Evolutionary conservation across 108 stramenopile species (phyloP).

Genomic region (Chaetoceros muelleri): DNA sequence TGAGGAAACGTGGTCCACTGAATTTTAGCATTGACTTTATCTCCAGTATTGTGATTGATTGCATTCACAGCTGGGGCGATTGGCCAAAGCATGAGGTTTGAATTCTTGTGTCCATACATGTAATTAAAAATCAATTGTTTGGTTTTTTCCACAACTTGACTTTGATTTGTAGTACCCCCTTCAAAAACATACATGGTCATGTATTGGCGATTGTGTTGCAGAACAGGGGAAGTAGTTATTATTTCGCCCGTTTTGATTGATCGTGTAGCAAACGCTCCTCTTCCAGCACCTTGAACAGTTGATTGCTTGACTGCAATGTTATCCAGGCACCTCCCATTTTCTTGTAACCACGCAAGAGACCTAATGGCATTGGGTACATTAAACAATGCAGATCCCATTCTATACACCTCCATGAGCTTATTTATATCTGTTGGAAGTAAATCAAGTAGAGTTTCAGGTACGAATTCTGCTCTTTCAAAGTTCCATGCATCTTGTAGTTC

Average conservation of each 20-base stretch:
- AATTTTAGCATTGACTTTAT: conserved; percentile 47
- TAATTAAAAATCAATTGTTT: conserved; percentile 72
- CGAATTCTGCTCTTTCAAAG: neutral
- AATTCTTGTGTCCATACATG: conserved; percentile 66
- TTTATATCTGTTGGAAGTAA: neutral
- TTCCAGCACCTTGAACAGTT: conserved; percentile 53
- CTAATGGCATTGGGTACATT: neutral
- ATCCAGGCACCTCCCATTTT: conserved; percentile 36
- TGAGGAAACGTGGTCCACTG: conserved; percentile 52
- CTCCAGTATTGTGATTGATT: conserved; percentile 63
- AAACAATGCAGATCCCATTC: neutral
- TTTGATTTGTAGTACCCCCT: neutral
- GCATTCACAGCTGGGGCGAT: conserved; percentile 70
- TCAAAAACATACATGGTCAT: neutral
- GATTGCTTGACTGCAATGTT: conserved; percentile 14
- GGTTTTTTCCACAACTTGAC: no score
- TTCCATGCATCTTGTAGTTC: neutral
- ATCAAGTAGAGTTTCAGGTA: neutral
- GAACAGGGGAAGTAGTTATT: conserved; percentile 52
- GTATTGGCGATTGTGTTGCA: conserved; percentile 10
- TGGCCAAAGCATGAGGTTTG: conserved; percentile 61
- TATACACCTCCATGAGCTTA: neutral
- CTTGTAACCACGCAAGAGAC: conserved; percentile 17
- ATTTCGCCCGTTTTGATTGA: conserved; percentile 27
- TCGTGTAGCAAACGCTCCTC: conserved; percentile 66